Percentiles rank a stretch among this genome's conserved stretches.
Evolutionary conservation across 768 basidiomycete genomes (phyloP).

Genomic region (Macrocybe gigantea): DNA sequence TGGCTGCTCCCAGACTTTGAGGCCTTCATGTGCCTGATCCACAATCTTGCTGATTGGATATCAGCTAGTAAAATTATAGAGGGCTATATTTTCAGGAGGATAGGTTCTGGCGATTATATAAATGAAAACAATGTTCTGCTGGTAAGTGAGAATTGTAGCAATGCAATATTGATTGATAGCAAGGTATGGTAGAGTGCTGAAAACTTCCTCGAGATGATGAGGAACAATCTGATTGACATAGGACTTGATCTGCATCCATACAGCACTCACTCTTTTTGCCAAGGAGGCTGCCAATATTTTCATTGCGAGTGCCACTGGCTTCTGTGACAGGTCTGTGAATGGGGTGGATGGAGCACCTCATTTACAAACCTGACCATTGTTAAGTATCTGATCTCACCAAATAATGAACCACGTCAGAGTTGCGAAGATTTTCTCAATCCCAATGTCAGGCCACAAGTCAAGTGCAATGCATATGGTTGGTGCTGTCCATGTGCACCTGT

Average conservation of each 20-base stretch:
- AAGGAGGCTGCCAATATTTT: conserved; percentile 37
- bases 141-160: conserved; percentile 11
- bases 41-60: conserved; percentile 26
- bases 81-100: conserved; percentile 27
- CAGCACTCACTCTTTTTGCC: conserved; percentile 35
- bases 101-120: conserved; percentile 22
- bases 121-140: conserved; percentile 14
- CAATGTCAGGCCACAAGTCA: conserved; percentile 11
- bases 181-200: conserved; percentile 22
- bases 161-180: neutral
- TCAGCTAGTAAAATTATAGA: conserved; percentile 8
- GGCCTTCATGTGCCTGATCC: conserved; percentile 27
- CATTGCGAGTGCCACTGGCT: conserved; percentile 24
- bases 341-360: conserved; percentile 40
- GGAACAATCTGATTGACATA: conserved; percentile 35
- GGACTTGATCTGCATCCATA: conserved; percentile 27
- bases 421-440: conserved; percentile 33
- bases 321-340: conserved; percentile 33
- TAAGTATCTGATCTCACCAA: conserved; percentile 35
- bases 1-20: conserved; percentile 15
- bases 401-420: conserved; percentile 25
- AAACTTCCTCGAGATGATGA: conserved; percentile 30
- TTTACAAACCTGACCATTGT: conserved; percentile 34
- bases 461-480: conserved; percentile 23
- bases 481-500: conserved; percentile 25